A percentile compares a stretch with the other conserved stretches of the same genome.
These are phyloP conservation scores for Geotrichum fermentans DNA, from an alignment of 1,139 yeast species.

Conservation along the genomic window DNA sequence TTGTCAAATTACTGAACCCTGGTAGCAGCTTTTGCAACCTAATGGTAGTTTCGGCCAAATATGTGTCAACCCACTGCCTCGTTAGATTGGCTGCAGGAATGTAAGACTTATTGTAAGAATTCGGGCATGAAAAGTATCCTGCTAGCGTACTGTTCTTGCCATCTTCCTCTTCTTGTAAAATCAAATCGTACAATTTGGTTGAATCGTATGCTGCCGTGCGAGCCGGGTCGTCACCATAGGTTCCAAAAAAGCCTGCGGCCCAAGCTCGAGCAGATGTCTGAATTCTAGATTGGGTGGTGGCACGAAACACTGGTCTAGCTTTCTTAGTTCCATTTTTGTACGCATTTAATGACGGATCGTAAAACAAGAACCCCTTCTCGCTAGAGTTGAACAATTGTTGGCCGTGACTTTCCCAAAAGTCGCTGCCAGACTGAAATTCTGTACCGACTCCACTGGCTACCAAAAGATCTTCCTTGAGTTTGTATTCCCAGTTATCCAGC, in stretches of 20 bases:
- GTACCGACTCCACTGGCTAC: constrained; percentile 41
- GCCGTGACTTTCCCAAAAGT: constrained; percentile 43
- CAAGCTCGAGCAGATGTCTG: constrained; percentile 42
- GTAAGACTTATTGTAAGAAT: constrained; percentile 30
- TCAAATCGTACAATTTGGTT: constrained; percentile 32
- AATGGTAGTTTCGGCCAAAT: constrained; percentile 41
- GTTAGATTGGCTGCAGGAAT: constrained; percentile 26
- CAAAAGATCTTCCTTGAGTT: constrained; percentile 36
- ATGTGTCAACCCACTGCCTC: constrained; percentile 38
- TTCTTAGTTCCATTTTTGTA: constrained; percentile 37
- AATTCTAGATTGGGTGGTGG: constrained; percentile 41
- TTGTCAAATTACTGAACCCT: constrained; percentile 39
- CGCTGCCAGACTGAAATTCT: constrained; percentile 39
- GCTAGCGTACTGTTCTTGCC: constrained; percentile 44
- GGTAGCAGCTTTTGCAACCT: constrained; percentile 44
- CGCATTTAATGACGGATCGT: constrained; percentile 30
- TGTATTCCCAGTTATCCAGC: constrained; percentile 38
- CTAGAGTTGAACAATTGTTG: constrained; percentile 36
- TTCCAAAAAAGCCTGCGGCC: constrained; percentile 45
- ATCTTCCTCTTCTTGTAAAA: constrained; percentile 36
- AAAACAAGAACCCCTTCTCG: constrained; percentile 26
- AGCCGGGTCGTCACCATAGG: constrained; percentile 34
- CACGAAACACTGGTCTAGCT: constrained; percentile 36
- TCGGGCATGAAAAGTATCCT: constrained; percentile 40
- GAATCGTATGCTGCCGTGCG: constrained; percentile 15